Conservation (phyloP, 78 protist genomes). For the Dictyostelium citrinum region DNA sequence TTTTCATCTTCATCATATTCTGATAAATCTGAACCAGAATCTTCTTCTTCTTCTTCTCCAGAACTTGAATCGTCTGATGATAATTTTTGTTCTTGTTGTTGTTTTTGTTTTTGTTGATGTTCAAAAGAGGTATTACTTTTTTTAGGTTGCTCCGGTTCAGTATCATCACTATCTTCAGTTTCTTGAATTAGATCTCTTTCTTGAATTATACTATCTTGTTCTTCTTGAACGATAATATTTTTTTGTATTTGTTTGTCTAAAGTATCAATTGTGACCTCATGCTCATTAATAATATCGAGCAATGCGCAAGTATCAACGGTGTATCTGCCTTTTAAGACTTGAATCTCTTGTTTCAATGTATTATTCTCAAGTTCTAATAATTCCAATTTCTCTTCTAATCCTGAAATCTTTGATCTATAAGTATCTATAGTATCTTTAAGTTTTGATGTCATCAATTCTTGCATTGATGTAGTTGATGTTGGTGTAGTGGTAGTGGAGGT, state of each 20-base stretch:
- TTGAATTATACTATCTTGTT: background rate
- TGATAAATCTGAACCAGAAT: background rate
- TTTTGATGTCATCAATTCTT: conserved; percentile 1
- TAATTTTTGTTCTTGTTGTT: background rate
- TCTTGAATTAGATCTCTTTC: conserved; percentile 12
- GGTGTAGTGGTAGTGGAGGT: background rate
- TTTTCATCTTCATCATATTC: conserved; percentile 12
- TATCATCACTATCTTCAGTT: background rate
- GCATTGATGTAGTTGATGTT: background rate
- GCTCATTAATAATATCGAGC: conserved; percentile 28
- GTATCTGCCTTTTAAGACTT: background rate
- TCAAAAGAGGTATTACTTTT: no score
- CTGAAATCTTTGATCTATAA: conserved; percentile 31
- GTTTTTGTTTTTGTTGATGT: background rate
- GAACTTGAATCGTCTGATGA: background rate
- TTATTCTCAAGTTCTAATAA: background rate
- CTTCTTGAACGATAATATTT: background rate
- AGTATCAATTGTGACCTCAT: background rate
- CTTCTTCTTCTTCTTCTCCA: background rate
- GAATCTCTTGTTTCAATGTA: conserved; percentile 37
- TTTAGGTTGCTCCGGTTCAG: background rate
- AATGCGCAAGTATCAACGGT: background rate
- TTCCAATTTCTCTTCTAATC: conserved; percentile 42
- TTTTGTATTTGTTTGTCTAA: background rate
- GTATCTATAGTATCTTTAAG: conserved; percentile 39